A percentile compares a stretch with the other conserved stretches of the same genome.
Conservation (phyloP, 352 stramenopile genomes). For the Phytopythium aichiense region DNA sequence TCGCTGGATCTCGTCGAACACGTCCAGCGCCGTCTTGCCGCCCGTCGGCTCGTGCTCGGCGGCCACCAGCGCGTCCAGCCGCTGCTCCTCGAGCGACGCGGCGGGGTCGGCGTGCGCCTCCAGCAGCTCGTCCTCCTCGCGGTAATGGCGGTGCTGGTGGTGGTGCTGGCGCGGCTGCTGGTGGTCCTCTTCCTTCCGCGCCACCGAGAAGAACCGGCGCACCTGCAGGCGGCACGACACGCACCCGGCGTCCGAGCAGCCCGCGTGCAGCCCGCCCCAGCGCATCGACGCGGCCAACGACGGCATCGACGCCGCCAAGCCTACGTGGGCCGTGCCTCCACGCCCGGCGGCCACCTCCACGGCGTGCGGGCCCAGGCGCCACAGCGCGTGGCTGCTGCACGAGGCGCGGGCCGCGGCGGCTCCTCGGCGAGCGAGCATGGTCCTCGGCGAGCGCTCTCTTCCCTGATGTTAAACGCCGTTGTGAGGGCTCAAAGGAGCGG, state of each 20-base stretch:
- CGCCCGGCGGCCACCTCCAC: neutral
- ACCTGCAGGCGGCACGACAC: slow-evolving; percentile 2
- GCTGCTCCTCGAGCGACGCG: slow-evolving; percentile 14
- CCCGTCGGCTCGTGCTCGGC: slow-evolving; percentile 29
- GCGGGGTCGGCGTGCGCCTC: slow-evolving; percentile 18
- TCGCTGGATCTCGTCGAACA: slow-evolving; percentile 43
- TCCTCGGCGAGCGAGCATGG: slow-evolving; percentile 21
- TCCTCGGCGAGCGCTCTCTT: neutral
- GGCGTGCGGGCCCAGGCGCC: neutral
- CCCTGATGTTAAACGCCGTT: neutral
- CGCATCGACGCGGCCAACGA: neutral
- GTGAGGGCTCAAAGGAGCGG: neutral
- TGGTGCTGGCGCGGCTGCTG: neutral
- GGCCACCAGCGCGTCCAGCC: slow-evolving; percentile 23
- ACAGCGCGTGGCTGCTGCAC: slow-evolving; percentile 9
- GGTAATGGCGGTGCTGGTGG: neutral
- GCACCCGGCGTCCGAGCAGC: neutral
- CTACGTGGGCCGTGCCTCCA: neutral
- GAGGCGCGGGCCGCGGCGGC: slow-evolving; percentile 5
- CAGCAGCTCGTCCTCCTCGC: slow-evolving; percentile 12
- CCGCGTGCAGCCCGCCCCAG: neutral
- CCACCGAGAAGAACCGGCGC: slow-evolving; percentile 17
- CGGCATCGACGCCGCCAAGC: neutral
- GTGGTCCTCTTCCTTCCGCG: slow-evolving; percentile 9
- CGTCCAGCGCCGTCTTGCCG: slow-evolving; percentile 41